Evolutionary conservation across 768 basidiomycete species (phyloP).

Genomic region (Kwoniella botswanensis): DNA sequence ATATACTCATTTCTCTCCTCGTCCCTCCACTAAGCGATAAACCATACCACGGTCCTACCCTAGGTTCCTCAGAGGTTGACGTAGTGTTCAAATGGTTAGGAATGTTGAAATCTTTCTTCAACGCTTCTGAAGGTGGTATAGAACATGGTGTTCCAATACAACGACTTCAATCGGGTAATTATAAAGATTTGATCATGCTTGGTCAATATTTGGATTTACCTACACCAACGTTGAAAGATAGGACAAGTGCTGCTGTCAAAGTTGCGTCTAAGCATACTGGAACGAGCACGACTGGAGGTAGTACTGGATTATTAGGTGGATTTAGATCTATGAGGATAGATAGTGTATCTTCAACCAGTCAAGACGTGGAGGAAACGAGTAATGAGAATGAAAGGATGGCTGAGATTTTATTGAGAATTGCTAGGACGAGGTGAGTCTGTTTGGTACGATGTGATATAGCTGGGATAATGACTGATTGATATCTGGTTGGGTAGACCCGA

Average conservation of each 20-base stretch:
- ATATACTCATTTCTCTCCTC: conserved; percentile 51
- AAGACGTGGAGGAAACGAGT: not conserved
- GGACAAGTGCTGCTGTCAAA: conserved; percentile 50
- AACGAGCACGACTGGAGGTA: not conserved
- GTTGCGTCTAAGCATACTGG: conserved; percentile 29
- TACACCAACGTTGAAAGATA: conserved; percentile 47
- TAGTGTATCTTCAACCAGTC: not conserved
- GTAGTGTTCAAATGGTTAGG: conserved; percentile 58
- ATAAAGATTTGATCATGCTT: conserved; percentile 54
- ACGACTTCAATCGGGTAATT: conserved; percentile 44
- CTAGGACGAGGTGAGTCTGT: conserved; percentile 48
- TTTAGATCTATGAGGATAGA: conserved; percentile 15
- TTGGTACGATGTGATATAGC: not conserved
- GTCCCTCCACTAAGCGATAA: conserved; percentile 56
- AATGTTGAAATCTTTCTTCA: conserved; percentile 56
- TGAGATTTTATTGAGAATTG: conserved; percentile 54
- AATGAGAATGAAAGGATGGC: conserved; percentile 51
- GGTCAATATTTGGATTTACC: conserved; percentile 57
- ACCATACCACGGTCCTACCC: conserved; percentile 23
- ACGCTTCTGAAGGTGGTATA: conserved; percentile 48
- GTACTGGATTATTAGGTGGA: conserved; percentile 17
- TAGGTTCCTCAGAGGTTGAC: conserved; percentile 44
- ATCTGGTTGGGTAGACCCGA: conserved; percentile 35
- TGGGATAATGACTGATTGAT: not conserved
- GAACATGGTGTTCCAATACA: conserved; percentile 54